These are phyloP conservation scores for Rubroboletus pulcherrimus DNA, from an alignment of 768 basidiomycete genomes.

Conservation along the genomic window DNA sequence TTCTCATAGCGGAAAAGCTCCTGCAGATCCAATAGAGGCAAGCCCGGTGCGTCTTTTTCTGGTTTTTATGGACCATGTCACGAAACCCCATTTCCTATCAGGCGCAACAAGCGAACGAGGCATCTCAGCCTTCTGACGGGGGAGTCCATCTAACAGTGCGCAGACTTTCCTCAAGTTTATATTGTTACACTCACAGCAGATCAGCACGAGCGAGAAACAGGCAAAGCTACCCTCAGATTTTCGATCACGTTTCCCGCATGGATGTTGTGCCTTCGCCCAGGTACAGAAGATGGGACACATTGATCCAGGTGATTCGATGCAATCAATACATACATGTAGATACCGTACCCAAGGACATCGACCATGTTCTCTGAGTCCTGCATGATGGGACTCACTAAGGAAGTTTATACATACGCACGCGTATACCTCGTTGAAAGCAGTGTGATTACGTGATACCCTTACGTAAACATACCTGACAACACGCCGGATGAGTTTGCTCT, in stretches of 20 bases:
- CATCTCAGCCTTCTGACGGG: too few relatives aligned
- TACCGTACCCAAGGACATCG: not conserved
- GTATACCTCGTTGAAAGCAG: too few relatives aligned
- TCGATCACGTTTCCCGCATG: not conserved
- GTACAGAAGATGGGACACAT: not conserved
- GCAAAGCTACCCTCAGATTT: too few relatives aligned
- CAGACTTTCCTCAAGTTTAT: too few relatives aligned
- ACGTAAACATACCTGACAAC: slow-evolving; percentile 2
- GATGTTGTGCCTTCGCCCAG: not conserved
- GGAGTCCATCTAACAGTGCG: too few relatives aligned
- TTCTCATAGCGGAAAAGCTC: not conserved
- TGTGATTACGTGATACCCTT: slow-evolving; percentile 6
- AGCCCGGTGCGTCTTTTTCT: not conserved
- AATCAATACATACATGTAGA: not conserved
- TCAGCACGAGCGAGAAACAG: too few relatives aligned
- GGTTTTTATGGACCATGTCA: not conserved
- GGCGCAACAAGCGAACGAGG: too few relatives aligned
- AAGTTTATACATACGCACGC: too few relatives aligned
- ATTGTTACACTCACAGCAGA: too few relatives aligned
- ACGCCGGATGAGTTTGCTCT: not conserved
- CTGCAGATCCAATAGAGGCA: not conserved
- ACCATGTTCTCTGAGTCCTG: not conserved
- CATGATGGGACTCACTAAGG: not conserved
- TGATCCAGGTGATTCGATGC: not conserved
- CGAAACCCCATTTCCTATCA: not conserved